These are phyloP conservation scores for Trichoderma orchidacearum DNA, from an alignment of 495 filamentous ascomycete species.

Conservation along the genomic window DNA sequence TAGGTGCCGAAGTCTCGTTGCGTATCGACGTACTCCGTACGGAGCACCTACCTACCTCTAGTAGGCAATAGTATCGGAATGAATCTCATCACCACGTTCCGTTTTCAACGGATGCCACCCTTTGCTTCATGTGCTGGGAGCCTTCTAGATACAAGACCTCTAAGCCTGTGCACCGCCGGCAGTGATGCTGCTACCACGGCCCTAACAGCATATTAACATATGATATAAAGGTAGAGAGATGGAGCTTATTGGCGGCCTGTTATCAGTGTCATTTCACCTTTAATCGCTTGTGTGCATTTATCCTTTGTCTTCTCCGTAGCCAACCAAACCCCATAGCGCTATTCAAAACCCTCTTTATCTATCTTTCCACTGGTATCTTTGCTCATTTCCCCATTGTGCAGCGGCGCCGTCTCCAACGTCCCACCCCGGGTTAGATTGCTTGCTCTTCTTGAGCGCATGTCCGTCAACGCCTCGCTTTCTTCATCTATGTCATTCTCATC, in stretches of 20 bases:
- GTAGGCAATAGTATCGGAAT: neutral
- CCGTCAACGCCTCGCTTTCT: conserved; percentile 42
- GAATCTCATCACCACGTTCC: neutral
- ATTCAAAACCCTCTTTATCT: neutral
- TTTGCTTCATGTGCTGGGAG: neutral
- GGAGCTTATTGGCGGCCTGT: too few species aligned
- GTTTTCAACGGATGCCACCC: neutral
- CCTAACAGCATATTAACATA: too few species aligned
- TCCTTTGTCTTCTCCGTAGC: neutral
- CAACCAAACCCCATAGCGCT: conserved; percentile 14
- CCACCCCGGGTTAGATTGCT: conserved; percentile 26
- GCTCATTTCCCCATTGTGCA: conserved; percentile 10
- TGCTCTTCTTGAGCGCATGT: conserved; percentile 19
- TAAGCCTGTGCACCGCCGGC: too few species aligned
- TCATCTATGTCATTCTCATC: conserved; percentile 38
- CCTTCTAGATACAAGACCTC: neutral
- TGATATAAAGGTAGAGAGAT: too few species aligned
- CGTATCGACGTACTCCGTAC: too few species aligned
- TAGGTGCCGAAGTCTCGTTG: too few species aligned
- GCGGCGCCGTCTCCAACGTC: conserved; percentile 32
- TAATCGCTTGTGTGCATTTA: neutral
- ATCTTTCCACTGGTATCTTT: neutral
- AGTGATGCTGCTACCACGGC: too few species aligned
- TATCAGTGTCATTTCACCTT: neutral
- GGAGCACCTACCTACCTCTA: too few species aligned